phyloP scores from a whole-genome alignment of 177 flowering plant genomes.

The Tripterygium wilfordii region DNA sequence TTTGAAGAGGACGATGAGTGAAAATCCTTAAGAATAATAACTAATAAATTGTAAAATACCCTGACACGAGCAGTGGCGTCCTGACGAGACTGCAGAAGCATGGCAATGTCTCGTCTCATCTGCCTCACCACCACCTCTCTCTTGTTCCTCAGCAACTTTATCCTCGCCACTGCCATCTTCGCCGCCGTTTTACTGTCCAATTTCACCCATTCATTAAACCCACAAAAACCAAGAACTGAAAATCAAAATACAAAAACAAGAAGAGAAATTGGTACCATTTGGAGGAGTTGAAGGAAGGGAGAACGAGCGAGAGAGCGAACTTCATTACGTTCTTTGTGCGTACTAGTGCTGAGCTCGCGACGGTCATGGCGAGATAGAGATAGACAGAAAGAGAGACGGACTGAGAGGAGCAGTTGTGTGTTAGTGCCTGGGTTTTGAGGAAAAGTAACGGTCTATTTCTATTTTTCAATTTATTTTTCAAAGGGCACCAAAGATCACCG shows the following conservation, averaged over 20 bases:
- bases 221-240: neutral
- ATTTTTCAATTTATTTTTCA: neutral
- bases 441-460: slow-evolving; percentile 2
- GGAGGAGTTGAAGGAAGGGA: slow-evolving; percentile 61
- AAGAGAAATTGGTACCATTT: slow-evolving; percentile 47
- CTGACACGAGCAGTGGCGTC: slow-evolving; percentile 86
- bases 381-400: neutral
- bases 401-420: neutral
- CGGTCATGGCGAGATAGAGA: slow-evolving; percentile 15
- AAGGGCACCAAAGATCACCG: neutral
- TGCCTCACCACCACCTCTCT: slow-evolving; percentile 72
- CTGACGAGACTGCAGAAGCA: slow-evolving; percentile 79
- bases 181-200: slow-evolving; percentile 71
- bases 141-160: slow-evolving; percentile 94
- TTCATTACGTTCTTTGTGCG: slow-evolving; percentile 34
- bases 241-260: neutral
- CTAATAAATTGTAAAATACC: too few relatives aligned
- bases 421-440: neutral
- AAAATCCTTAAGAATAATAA: too few relatives aligned
- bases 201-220: neutral
- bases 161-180: slow-evolving; percentile 83
- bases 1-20: too few relatives aligned
- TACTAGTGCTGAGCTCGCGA: slow-evolving; percentile 9
- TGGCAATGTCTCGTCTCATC: slow-evolving; percentile 88
- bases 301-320: slow-evolving; percentile 37